These are phyloP conservation scores for Sphaerulina vaccinii DNA, from an alignment of 2,329 filamentous ascomycete species.

Conservation along the genomic window DNA sequence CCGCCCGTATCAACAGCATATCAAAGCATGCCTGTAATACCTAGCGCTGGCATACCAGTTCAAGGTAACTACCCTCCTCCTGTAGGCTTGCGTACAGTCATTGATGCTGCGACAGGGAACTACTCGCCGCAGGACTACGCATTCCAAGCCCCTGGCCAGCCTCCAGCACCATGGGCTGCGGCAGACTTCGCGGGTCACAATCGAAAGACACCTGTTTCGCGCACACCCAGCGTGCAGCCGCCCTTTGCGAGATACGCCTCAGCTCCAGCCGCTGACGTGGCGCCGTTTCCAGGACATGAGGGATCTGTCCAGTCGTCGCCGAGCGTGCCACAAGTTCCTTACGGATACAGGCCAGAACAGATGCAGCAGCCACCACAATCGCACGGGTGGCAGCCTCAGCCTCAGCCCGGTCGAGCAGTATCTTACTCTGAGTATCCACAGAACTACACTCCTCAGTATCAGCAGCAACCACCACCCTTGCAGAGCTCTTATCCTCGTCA, in stretches of 20 bases:
- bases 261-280: constrained; percentile 13
- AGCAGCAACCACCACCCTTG: constrained; percentile 4
- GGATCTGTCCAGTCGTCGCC: constrained; percentile 8
- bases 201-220: constrained; percentile 3
- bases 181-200: constrained; percentile 6
- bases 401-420: constrained; percentile 4
- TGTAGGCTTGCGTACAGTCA: background rate
- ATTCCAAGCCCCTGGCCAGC: constrained; percentile 1
- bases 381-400: constrained; percentile 7
- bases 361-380: constrained; percentile 10
- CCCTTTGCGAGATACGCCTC: constrained; percentile 8
- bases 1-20: constrained; percentile 21
- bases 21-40: constrained; percentile 21
- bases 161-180: constrained; percentile 5
- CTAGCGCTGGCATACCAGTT: constrained; percentile 7
- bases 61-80: constrained; percentile 9
- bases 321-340: constrained; percentile 10
- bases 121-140: constrained; percentile 11
- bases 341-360: constrained; percentile 3
- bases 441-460: constrained; percentile 1
- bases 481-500: constrained; percentile 1
- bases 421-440: constrained; percentile 10
- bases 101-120: constrained; percentile 5
- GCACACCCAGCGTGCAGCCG: constrained; percentile 5
- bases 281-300: constrained; percentile 13